Conservation (phyloP, 1,284 basidiomycete genomes). For the Pseudozyma thailandica region DNA sequence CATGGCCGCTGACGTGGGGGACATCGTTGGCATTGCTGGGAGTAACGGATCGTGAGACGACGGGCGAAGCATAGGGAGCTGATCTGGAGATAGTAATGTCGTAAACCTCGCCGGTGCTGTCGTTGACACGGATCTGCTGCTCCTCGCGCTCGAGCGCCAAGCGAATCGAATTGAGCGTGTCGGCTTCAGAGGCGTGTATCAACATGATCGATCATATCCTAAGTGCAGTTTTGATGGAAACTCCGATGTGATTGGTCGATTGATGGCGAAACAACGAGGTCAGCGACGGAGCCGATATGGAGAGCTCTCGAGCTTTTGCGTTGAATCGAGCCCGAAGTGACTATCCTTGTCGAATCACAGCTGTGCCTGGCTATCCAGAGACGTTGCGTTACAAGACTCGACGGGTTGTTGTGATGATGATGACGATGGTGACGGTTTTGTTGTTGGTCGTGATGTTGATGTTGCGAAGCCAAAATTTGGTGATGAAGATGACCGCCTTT, state of each 20-base stretch:
- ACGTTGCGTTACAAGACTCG: neutral
- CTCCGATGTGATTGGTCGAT: neutral
- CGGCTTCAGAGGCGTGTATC: conserved; percentile 54
- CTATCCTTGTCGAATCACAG: too few relatives aligned
- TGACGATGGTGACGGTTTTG: neutral
- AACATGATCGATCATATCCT: conserved; percentile 40
- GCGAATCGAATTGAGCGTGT: conserved; percentile 56
- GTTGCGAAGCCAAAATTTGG: neutral
- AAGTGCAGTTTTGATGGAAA: neutral
- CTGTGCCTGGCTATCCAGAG: too few relatives aligned
- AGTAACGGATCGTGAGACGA: conserved; percentile 45
- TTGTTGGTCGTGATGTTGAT: conserved; percentile 3
- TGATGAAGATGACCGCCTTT: neutral
- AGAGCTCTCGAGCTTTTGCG: too few relatives aligned
- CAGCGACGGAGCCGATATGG: neutral
- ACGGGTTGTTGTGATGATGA: neutral
- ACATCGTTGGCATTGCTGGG: conserved; percentile 42
- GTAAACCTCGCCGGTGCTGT: conserved; percentile 60
- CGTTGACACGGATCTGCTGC: conserved; percentile 62
- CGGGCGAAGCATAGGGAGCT: conserved; percentile 61
- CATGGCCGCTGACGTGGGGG: conserved; percentile 17
- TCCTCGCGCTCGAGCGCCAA: conserved; percentile 58
- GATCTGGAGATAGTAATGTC: conserved; percentile 62
- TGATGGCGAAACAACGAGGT: neutral
- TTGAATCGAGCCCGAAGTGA: too few relatives aligned